phyloP scores from a whole-genome alignment of 208 protist genomes.

The Acanthamoeba culbertsoni region DNA sequence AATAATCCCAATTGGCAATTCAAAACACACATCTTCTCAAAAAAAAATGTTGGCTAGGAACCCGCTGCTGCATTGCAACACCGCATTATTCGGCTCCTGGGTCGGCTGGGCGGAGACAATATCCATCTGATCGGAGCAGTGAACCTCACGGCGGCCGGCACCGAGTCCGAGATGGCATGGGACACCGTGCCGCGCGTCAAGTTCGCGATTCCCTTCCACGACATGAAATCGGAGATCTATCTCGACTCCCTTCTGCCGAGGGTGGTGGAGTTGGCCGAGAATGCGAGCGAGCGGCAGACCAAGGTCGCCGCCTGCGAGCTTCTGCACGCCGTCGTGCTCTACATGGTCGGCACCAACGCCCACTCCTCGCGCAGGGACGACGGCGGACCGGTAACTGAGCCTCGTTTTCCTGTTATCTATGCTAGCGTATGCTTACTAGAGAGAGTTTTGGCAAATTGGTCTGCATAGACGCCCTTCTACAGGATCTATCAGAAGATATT shows the following conservation, averaged over 20 bases:
- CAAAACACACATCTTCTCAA: conserved; percentile 39
- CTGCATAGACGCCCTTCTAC: conserved; percentile 46
- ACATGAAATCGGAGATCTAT: conserved; percentile 74
- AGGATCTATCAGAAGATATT: conserved; percentile 76
- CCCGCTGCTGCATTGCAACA: conserved; percentile 68
- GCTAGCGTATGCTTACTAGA: background rate
- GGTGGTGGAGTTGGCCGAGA: conserved; percentile 82
- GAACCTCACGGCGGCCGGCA: background rate
- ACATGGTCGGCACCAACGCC: conserved; percentile 80
- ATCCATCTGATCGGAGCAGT: conserved; percentile 50
- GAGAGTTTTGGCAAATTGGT: background rate
- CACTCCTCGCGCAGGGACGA: conserved; percentile 60
- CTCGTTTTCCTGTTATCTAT: background rate
- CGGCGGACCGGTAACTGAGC: background rate
- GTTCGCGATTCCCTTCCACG: conserved; percentile 52
- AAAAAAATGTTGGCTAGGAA: conserved; percentile 53
- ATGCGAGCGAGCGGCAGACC: conserved; percentile 77
- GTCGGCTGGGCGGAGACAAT: conserved; percentile 75
- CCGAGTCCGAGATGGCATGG: conserved; percentile 72
- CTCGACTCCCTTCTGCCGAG: conserved; percentile 83
- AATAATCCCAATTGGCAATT: background rate
- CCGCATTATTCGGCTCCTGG: conserved; percentile 73
- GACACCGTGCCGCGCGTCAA: conserved; percentile 68
- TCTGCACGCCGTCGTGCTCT: conserved; percentile 86
- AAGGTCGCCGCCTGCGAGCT: conserved; percentile 89